Conservation (phyloP, 345 rosid genomes). For the Linum usitatissimum region DNA sequence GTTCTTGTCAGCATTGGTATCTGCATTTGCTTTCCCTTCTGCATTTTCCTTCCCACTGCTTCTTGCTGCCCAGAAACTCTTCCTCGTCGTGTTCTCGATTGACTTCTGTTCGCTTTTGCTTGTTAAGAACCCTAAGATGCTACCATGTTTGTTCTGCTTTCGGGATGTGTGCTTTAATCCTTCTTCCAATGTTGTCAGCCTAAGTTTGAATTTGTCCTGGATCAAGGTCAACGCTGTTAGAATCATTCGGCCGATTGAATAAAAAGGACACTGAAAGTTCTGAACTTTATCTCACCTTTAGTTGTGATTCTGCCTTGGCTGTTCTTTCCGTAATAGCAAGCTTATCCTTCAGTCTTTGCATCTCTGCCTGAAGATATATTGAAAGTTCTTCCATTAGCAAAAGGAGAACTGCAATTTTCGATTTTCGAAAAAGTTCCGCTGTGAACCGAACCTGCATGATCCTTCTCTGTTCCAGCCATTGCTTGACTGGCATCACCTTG, state of each 20-base stretch:
- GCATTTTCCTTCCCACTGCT: conserved; percentile 52
- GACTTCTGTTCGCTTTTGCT: conserved; percentile 29
- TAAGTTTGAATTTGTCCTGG: conserved; percentile 72
- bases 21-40: conserved; percentile 27
- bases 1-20: conserved; percentile 7
- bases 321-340: conserved; percentile 70
- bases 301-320: conserved; percentile 80
- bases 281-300: conserved; percentile 42
- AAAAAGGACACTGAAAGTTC: neutral
- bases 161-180: conserved; percentile 42
- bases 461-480: conserved; percentile 89
- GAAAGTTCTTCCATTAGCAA: neutral
- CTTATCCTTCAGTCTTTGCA: conserved; percentile 73
- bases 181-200: conserved; percentile 73
- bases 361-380: conserved; percentile 51
- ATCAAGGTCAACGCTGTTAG: conserved; percentile 6
- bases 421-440: neutral
- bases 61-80: conserved; percentile 46
- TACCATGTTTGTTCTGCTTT: conserved; percentile 42
- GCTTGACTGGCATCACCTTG: conserved; percentile 82
- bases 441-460: conserved; percentile 52
- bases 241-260: neutral
- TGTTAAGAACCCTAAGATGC: conserved; percentile 58
- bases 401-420: neutral
- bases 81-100: conserved; percentile 27